Evolutionary conservation across 2,329 filamentous ascomycete species (phyloP).

Genomic region (Epichloe baconii): DNA sequence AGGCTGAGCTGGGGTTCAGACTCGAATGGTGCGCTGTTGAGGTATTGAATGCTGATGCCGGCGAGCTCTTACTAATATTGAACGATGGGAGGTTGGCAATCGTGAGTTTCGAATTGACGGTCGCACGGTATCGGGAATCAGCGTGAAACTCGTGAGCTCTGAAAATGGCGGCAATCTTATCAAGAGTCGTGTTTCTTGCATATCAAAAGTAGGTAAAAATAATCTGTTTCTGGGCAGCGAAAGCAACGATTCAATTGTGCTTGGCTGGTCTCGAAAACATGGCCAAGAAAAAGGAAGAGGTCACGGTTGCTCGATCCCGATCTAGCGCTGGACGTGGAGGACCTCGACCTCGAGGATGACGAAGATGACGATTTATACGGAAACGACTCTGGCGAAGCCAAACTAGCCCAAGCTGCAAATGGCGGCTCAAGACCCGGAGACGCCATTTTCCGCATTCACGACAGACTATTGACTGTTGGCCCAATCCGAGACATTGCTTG

Average conservation of each 20-base stretch:
- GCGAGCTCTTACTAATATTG: constrained; percentile 75
- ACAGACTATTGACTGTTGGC: constrained; percentile 63
- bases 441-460: constrained; percentile 63
- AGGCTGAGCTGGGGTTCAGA: constrained; percentile 65
- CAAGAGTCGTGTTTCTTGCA: constrained; percentile 51
- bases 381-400: constrained; percentile 51
- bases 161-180: constrained; percentile 53
- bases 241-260: constrained; percentile 62
- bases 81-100: constrained; percentile 62
- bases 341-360: constrained; percentile 44
- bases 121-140: constrained; percentile 76
- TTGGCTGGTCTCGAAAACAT: constrained; percentile 65
- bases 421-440: constrained; percentile 42
- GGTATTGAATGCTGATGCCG: constrained; percentile 59
- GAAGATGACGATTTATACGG: constrained; percentile 50
- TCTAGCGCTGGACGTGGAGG: constrained; percentile 35
- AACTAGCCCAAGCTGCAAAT: constrained; percentile 27
- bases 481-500: constrained; percentile 66
- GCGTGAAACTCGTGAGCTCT: constrained; percentile 49
- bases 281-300: constrained; percentile 50
- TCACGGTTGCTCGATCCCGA: constrained; percentile 43
- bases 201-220: constrained; percentile 53
- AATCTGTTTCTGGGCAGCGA: constrained; percentile 79
- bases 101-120: constrained; percentile 80
- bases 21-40: constrained; percentile 74